Percentiles rank a stretch among this genome's conserved stretches.
Evolutionary conservation across 805 yeast species (phyloP).

Genomic region (Tetrapisispora phaffii): DNA sequence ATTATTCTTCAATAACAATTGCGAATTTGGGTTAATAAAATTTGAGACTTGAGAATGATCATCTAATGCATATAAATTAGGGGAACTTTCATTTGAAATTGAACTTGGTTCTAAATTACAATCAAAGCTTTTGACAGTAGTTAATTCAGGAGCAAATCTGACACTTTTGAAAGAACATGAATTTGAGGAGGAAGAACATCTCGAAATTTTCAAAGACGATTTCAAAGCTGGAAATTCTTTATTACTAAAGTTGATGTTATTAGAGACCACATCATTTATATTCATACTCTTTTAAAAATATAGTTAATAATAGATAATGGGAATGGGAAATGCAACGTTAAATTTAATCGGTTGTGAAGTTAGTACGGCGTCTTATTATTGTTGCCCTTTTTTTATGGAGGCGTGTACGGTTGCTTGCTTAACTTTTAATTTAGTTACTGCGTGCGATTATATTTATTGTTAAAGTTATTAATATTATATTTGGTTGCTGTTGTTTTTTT

Average conservation of each 20-base stretch:
- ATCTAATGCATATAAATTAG: constrained; percentile 14
- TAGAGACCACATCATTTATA: neutral
- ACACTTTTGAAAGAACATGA: constrained; percentile 40
- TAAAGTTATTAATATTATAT: too few species aligned
- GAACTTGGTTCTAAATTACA: constrained; percentile 51
- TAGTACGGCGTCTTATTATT: too few species aligned
- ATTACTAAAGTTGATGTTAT: neutral
- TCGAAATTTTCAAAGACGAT: constrained; percentile 20
- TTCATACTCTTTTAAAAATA: neutral
- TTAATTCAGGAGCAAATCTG: constrained; percentile 51
- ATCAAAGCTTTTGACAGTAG: constrained; percentile 55
- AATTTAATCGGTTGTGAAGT: too few species aligned
- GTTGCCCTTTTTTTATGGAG: too few species aligned
- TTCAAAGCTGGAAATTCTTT: constrained; percentile 9
- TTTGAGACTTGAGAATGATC: neutral
- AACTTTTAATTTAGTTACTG: too few species aligned
- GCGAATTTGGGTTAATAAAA: neutral
- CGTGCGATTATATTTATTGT: too few species aligned
- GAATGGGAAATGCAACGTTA: neutral
- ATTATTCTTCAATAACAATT: neutral
- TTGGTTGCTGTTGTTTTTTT: too few species aligned
- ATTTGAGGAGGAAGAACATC: constrained; percentile 8
- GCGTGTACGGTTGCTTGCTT: too few species aligned
- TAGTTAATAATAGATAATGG: neutral
- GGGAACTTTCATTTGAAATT: constrained; percentile 48